Conservation (phyloP, 768 basidiomycete species). For the Termitomyces sp. region DNA sequence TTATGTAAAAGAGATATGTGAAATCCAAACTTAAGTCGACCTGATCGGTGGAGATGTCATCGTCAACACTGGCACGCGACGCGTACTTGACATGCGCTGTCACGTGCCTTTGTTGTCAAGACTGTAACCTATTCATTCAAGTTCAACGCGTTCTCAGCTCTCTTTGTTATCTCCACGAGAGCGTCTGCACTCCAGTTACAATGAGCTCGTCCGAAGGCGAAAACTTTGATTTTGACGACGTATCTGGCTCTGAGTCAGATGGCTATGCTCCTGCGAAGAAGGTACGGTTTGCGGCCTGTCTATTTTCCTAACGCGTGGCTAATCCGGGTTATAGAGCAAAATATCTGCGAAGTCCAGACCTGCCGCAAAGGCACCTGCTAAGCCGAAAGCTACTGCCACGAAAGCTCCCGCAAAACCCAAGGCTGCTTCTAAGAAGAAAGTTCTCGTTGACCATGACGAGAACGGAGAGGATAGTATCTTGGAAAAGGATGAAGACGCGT, state of each 20-base stretch:
- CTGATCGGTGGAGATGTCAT: not conserved
- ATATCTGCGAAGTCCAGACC: conserved; percentile 41
- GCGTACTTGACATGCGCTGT: conserved; percentile 2
- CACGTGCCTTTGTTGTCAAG: conserved; percentile 18
- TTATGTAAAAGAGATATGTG: conserved; percentile 13
- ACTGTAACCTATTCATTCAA: too few relatives aligned
- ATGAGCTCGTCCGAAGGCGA: conserved; percentile 81
- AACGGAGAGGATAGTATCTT: conserved; percentile 51
- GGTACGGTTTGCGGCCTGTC: conserved; percentile 25
- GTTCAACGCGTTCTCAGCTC: not conserved
- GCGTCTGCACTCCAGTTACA: conserved; percentile 7
- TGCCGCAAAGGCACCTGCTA: conserved; percentile 36
- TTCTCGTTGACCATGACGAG: conserved; percentile 63
- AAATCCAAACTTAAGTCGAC: not conserved
- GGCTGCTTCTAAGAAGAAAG: conserved; percentile 64
- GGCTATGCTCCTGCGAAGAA: conserved; percentile 66
- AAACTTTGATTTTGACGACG: conserved; percentile 58
- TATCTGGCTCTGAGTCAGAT: conserved; percentile 67
- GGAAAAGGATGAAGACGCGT: conserved; percentile 41
- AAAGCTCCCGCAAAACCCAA: conserved; percentile 51
- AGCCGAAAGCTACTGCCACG: conserved; percentile 38
- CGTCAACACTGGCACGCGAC: conserved; percentile 1
- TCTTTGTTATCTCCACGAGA: conserved; percentile 4
- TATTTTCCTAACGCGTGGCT: conserved; percentile 11
- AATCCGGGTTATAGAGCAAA: conserved; percentile 21